Percentiles rank a stretch among this genome's conserved stretches.
Evolutionary conservation across 495 filamentous ascomycete species (phyloP).

Genomic region (Elaphomyces granulatus): DNA sequence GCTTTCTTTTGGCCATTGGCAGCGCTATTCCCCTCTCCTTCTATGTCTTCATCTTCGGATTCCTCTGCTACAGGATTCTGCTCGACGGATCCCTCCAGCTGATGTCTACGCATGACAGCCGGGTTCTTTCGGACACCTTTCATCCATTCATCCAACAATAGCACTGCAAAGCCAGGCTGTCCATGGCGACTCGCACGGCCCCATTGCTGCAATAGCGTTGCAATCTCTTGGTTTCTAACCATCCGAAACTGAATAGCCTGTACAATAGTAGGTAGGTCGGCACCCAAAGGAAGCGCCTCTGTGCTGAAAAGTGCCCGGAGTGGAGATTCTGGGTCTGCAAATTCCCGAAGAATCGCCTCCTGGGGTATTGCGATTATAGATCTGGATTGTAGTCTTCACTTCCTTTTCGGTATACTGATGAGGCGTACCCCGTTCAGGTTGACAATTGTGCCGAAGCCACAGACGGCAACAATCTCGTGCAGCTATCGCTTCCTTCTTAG

Average conservation of each 20-base stretch:
- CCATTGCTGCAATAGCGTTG: too few species aligned
- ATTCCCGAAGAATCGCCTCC: background rate
- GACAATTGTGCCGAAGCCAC: background rate
- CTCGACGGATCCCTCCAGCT: too few species aligned
- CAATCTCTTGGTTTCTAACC: too few species aligned
- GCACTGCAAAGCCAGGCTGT: background rate
- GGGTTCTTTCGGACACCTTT: background rate
- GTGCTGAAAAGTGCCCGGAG: background rate
- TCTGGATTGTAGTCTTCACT: background rate
- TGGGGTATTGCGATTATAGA: background rate
- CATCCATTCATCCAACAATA: background rate
- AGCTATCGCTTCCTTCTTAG: background rate
- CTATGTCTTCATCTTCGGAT: too few species aligned
- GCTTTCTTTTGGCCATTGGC: too few species aligned
- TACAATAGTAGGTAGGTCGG: background rate
- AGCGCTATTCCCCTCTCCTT: too few species aligned
- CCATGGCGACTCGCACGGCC: too few species aligned
- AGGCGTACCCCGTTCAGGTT: background rate
- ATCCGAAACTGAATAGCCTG: too few species aligned
- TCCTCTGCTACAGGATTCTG: too few species aligned
- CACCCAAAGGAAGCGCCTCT: background rate
- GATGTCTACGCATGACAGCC: conserved; percentile 2
- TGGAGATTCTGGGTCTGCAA: background rate
- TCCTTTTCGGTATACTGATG: background rate
- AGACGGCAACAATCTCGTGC: background rate